Evolutionary conservation across 805 yeast genomes (phyloP).

Genomic region (Candida nitratophila): DNA sequence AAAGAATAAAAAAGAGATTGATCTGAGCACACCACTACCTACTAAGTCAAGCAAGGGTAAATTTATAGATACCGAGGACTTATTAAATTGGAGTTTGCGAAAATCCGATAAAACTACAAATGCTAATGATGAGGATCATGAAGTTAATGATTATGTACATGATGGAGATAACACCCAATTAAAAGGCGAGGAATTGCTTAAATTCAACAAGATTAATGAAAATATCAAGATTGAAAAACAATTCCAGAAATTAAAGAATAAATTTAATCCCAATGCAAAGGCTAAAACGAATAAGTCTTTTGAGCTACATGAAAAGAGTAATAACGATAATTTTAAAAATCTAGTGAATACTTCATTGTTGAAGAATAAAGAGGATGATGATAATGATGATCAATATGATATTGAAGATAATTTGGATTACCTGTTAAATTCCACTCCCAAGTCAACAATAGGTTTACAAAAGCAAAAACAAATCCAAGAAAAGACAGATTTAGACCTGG

Average conservation of each 20-base stretch:
- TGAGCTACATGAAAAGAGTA: constrained; percentile 8
- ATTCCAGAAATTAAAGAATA: constrained; percentile 8
- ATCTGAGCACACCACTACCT: no score
- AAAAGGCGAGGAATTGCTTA: constrained; percentile 13
- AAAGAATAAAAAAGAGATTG: constrained; percentile 1
- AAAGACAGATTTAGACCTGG: constrained; percentile 3
- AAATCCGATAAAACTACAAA: background rate
- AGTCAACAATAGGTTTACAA: background rate
- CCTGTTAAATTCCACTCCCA: constrained; percentile 9
- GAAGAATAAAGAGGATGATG: constrained; percentile 1
- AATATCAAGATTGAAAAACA: constrained; percentile 16
- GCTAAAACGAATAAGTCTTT: constrained; percentile 8
- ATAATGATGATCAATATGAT: no score
- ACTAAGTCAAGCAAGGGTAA: background rate
- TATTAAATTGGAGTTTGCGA: constrained; percentile 9
- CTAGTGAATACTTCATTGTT: constrained; percentile 8
- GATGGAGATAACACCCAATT: constrained; percentile 1
- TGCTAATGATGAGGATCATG: background rate
- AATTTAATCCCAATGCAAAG: background rate
- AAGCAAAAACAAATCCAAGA: no score
- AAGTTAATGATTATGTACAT: background rate
- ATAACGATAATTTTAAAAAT: constrained; percentile 10
- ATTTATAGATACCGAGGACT: constrained; percentile 1
- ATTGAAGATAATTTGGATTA: constrained; percentile 16
- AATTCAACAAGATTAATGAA: constrained; percentile 15